Evolutionary conservation across 179 eudicot species (phyloP).

Genomic region (Heliamphora pulchella): DNA sequence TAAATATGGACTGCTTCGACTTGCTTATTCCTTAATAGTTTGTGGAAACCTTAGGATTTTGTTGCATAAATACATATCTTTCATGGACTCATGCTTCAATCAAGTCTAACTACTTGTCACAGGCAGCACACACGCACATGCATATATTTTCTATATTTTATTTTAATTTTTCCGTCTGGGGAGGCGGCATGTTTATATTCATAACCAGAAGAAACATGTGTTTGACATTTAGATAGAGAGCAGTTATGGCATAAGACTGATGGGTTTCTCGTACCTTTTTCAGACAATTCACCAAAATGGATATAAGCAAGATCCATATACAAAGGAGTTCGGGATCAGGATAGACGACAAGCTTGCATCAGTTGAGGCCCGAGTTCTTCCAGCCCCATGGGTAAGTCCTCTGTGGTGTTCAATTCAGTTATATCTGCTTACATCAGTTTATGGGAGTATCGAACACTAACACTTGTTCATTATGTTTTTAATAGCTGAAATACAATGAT

Average conservation of each 20-base stretch:
- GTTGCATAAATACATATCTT: too few relatives aligned
- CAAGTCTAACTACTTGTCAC: neutral
- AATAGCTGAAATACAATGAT: constrained; percentile 74
- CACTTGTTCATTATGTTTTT: constrained; percentile 15
- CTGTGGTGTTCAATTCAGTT: neutral
- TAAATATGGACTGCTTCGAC: neutral
- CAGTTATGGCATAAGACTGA: neutral
- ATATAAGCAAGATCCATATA: constrained; percentile 62
- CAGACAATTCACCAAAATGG: constrained; percentile 68
- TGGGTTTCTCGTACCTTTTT: constrained; percentile 10
- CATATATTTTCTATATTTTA: too few relatives aligned
- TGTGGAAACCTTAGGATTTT: neutral
- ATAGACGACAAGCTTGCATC: constrained; percentile 65
- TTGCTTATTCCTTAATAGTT: neutral
- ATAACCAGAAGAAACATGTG: neutral
- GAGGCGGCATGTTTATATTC: too few relatives aligned
- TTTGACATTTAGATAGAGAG: neutral
- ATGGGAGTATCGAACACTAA: neutral
- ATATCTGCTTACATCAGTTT: neutral
- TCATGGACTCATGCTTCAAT: too few relatives aligned
- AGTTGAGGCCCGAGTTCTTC: constrained; percentile 89
- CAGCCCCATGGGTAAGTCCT: constrained; percentile 75
- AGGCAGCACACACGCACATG: too few relatives aligned
- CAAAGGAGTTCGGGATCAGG: constrained; percentile 68
- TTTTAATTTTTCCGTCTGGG: too few relatives aligned